Evolutionary conservation across 176 grass and related monocot species (phyloP).

Genomic region (sorghum (Sorghum bicolor)): DNA sequence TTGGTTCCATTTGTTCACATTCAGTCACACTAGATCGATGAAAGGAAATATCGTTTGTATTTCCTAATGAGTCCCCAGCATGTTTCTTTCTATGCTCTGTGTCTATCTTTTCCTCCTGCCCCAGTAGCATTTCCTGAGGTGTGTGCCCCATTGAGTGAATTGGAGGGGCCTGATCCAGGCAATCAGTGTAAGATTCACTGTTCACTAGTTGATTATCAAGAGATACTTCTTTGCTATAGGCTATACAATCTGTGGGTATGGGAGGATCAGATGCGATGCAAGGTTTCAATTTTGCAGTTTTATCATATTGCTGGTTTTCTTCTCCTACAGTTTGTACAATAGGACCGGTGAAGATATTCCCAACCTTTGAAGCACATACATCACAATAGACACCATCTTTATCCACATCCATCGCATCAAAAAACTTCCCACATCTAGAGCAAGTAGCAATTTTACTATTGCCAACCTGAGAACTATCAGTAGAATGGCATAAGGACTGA

Average conservation of each 20-base stretch:
- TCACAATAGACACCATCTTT: constrained; percentile 41
- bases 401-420: constrained; percentile 34
- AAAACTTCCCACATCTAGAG: constrained; percentile 46
- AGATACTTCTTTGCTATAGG: constrained; percentile 19
- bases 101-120: constrained; percentile 23
- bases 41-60: constrained; percentile 1
- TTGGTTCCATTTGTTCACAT: constrained; percentile 23
- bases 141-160: constrained; percentile 12
- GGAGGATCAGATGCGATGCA: background rate
- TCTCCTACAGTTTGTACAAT: constrained; percentile 19
- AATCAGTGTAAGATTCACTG: constrained; percentile 24
- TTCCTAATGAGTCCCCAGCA: constrained; percentile 20
- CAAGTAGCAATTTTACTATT: constrained; percentile 41
- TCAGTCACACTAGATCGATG: constrained; percentile 14
- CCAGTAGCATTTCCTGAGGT: constrained; percentile 35
- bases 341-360: background rate
- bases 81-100: constrained; percentile 10
- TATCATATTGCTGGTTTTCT: constrained; percentile 28
- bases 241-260: constrained; percentile 12
- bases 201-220: constrained; percentile 35
- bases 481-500: constrained; percentile 21
- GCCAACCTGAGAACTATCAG: constrained; percentile 17
- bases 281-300: constrained; percentile 15
- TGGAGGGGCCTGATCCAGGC: background rate
- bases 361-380: constrained; percentile 41